Percentiles rank a stretch among this genome's conserved stretches.
Conservation (phyloP, 805 yeast species). For the Saccharomycopsis sp. region DNA sequence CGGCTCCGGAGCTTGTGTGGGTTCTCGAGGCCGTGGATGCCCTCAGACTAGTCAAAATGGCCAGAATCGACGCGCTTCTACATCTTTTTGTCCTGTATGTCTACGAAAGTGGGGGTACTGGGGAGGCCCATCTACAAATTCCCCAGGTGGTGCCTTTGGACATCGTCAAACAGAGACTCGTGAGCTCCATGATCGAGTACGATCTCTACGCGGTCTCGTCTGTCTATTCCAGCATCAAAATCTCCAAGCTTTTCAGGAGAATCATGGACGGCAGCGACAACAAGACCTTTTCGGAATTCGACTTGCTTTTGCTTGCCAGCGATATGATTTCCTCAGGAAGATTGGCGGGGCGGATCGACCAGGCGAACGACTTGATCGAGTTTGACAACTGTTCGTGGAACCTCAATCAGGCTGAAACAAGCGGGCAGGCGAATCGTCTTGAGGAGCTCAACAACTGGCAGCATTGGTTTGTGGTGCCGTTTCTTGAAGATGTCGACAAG, state of each 20-base stretch:
- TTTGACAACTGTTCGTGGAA: background rate
- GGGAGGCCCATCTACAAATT: background rate
- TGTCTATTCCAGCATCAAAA: background rate
- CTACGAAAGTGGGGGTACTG: background rate
- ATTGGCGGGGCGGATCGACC: background rate
- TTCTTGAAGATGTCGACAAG: background rate
- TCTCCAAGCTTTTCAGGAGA: background rate
- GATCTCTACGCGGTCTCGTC: background rate
- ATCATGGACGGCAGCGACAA: background rate
- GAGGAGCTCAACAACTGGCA: background rate
- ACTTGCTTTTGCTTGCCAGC: background rate
- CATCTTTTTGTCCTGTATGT: background rate
- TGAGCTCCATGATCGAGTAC: background rate
- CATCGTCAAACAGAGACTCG: background rate
- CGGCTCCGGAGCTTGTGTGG: background rate
- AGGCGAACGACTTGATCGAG: background rate
- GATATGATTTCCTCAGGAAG: background rate
- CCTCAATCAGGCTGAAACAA: background rate
- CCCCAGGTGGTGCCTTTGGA: background rate
- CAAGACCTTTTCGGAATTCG: background rate
- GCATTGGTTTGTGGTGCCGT: background rate
- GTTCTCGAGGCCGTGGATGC: background rate
- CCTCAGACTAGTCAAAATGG: background rate
- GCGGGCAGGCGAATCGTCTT: background rate
- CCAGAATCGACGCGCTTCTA: background rate